Evolutionary conservation across 352 stramenopile species (phyloP).

Genomic region (Phytophthora pini): DNA sequence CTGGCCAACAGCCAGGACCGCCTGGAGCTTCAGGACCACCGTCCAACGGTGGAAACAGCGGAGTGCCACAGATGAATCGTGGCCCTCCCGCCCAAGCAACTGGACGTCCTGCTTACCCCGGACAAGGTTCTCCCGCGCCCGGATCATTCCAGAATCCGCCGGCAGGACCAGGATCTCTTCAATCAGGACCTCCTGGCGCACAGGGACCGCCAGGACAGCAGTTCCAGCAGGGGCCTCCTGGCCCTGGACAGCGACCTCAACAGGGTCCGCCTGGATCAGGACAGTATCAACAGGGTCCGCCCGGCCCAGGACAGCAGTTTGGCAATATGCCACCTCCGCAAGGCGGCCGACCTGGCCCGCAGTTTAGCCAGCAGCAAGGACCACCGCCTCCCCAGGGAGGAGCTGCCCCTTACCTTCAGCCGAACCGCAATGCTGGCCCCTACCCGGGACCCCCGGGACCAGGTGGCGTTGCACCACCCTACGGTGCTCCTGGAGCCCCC

Average conservation of each 20-base stretch:
- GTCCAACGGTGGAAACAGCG: conserved; percentile 45
- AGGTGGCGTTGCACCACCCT: conserved; percentile 27
- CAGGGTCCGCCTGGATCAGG: conserved; percentile 20
- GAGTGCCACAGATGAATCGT: conserved; percentile 44
- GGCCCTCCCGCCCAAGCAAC: conserved; percentile 19
- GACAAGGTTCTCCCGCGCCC: conserved; percentile 20
- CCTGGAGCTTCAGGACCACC: conserved; percentile 28
- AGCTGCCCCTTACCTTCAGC: conserved; percentile 39
- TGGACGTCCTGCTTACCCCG: conserved; percentile 25
- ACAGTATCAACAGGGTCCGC: conserved; percentile 18
- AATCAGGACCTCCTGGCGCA: conserved; percentile 16
- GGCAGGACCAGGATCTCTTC: conserved; percentile 28
- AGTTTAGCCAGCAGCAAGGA: conserved; percentile 36
- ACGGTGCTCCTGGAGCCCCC: conserved; percentile 21
- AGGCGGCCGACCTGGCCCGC: conserved; percentile 14
- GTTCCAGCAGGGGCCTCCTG: conserved; percentile 35
- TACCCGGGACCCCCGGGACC: conserved; percentile 28
- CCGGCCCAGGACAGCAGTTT: conserved; percentile 22
- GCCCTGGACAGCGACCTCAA: conserved; percentile 19
- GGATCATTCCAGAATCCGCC: conserved; percentile 26
- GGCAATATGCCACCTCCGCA: conserved; percentile 23
- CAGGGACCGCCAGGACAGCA: conserved; percentile 25
- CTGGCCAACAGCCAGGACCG: conserved; percentile 16
- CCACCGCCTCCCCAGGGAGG: conserved; percentile 28
- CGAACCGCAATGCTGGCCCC: conserved; percentile 43